These are phyloP conservation scores for Tetracentron sinense DNA, from an alignment of 164 flowering plant species.

Conservation along the genomic window DNA sequence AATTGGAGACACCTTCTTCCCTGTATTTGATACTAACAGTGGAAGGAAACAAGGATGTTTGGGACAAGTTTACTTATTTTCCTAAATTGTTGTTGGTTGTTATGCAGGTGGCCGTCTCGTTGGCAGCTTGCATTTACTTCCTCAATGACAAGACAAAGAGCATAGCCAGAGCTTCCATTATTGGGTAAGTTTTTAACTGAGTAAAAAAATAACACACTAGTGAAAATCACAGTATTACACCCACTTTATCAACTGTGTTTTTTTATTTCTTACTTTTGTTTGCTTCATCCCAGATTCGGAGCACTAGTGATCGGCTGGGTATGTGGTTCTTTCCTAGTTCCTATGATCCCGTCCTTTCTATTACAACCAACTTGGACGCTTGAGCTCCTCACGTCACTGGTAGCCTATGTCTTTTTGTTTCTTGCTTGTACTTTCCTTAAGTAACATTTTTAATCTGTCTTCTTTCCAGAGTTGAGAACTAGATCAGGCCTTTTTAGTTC, in stretches of 20 bases:
- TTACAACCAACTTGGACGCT: constrained; percentile 83
- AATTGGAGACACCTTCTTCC: too few relatives aligned
- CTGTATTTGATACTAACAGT: too few relatives aligned
- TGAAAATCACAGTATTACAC: background rate
- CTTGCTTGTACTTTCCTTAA: constrained; percentile 83
- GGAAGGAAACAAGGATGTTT: too few relatives aligned
- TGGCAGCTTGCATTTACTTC: constrained; percentile 91
- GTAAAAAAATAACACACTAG: background rate
- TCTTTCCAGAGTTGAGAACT: background rate
- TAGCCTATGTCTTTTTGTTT: constrained; percentile 68
- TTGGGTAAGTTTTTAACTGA: constrained; percentile 52
- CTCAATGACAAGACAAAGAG: constrained; percentile 90
- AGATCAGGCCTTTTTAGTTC: background rate
- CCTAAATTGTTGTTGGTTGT: background rate
- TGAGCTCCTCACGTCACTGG: constrained; percentile 84
- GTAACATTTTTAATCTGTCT: too few relatives aligned
- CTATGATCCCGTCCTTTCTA: constrained; percentile 59
- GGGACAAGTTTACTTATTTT: too few relatives aligned
- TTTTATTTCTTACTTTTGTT: background rate
- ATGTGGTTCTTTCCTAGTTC: constrained; percentile 69
- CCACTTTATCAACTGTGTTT: background rate
- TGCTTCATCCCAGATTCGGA: constrained; percentile 50
- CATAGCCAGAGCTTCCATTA: constrained; percentile 58
- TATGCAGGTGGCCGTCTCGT: constrained; percentile 77
- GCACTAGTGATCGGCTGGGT: constrained; percentile 84